Conservation (phyloP, 2,329 filamentous ascomycete genomes). For the Colletotrichum tanaceti region DNA sequence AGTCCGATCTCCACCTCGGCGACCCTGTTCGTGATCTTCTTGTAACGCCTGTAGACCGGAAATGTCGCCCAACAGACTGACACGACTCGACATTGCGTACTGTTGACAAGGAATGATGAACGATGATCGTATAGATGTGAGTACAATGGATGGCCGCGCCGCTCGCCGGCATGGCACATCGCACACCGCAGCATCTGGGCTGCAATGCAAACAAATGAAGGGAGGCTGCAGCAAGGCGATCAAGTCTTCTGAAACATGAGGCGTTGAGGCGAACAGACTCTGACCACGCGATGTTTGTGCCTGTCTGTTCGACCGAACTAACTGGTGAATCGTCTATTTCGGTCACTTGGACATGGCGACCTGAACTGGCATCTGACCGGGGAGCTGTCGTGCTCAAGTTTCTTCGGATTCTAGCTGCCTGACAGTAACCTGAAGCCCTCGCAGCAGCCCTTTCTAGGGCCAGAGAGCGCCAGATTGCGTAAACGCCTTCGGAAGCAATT, state of each 20-base stretch:
- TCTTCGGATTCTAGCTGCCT: slow-evolving; percentile 3
- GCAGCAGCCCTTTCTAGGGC: slow-evolving; percentile 19
- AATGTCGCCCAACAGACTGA: slow-evolving; percentile 29
- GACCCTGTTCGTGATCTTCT: slow-evolving; percentile 23
- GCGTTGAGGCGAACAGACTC: slow-evolving; percentile 40
- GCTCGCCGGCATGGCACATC: slow-evolving; percentile 17
- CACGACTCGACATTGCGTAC: slow-evolving; percentile 10
- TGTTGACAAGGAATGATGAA: background rate
- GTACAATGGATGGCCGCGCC: slow-evolving; percentile 15
- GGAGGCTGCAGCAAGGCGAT: slow-evolving; percentile 36
- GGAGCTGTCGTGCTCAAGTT: slow-evolving; percentile 7
- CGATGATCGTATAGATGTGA: background rate
- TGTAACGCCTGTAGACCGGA: slow-evolving; percentile 25
- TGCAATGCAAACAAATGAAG: slow-evolving; percentile 36
- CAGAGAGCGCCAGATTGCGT: slow-evolving; percentile 7
- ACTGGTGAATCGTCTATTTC: slow-evolving; percentile 30
- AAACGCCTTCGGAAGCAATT: slow-evolving; percentile 30
- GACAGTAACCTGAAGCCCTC: slow-evolving; percentile 36
- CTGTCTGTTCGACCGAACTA: slow-evolving; percentile 24
- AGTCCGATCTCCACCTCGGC: slow-evolving; percentile 24
- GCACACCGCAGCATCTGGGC: slow-evolving; percentile 17
- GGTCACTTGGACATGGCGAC: slow-evolving; percentile 4
- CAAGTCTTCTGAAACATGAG: slow-evolving; percentile 39
- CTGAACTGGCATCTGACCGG: background rate
- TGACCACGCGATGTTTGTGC: slow-evolving; percentile 33